Evolutionary conservation across 352 stramenopile genomes (phyloP), one percentile per base, ranked within the genome.

Genomic region (Ophiocytium majus): DNA sequence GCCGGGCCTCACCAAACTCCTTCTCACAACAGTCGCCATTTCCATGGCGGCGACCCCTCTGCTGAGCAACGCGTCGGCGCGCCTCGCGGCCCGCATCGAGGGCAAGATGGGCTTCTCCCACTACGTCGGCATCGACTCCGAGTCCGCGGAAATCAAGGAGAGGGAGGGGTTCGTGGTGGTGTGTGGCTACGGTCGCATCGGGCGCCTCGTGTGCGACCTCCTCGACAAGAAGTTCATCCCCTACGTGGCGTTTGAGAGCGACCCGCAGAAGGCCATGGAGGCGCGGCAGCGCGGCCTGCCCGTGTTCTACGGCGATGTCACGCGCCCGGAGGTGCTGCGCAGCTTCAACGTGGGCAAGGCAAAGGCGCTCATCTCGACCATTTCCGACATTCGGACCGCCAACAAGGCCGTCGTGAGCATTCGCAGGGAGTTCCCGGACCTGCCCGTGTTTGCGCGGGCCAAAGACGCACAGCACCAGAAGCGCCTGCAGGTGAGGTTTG

Each of bases 41-140:
- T 94, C 91, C 49, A 96, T 96, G 93, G 92, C 92, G 19, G 79
- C 93, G n/a, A 96, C 93, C 23, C 93, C 93, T 10, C 86, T 91
- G 32, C 90, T 95, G 71, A 91, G 90, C 33, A 79, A 87, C 36
- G 76, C 93, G 31, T 88, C 85, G 23, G 85, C 85, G 34, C 79
- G 79, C 66, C 71, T 88, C 14, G 85, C 85, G 36, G 80, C 83
- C 5, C 9, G 35, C 32, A 81, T 81, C 50, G 75, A 81, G 91
- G 91, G 33, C 84, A 81, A 81, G 57, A 86, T 90, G 84, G 92
- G 93, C 66, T 94, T 94, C 79, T 92, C 90, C 10, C 92, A 96
- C 87, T 95, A 95, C 85, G 82, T 93, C 1, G 93, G 91, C 81
- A 86, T 92, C 82, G 93, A 96, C 88, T 82, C 88, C 37, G 92